Evolutionary conservation across 768 basidiomycete species (phyloP).

Genomic region (Mycena indigotica): DNA sequence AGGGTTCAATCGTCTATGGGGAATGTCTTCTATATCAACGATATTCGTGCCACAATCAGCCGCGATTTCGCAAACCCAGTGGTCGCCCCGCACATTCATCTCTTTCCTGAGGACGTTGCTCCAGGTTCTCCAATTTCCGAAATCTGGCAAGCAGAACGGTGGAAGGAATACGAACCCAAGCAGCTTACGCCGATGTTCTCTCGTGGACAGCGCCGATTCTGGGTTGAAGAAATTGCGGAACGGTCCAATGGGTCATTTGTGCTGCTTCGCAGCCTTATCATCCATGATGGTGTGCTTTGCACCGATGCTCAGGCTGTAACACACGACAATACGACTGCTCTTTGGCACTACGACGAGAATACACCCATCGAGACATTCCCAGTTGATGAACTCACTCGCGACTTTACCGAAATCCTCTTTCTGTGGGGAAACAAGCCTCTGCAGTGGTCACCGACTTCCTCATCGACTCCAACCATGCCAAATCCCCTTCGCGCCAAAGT

Average conservation of each 20-base stretch:
- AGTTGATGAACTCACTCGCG: too few relatives aligned
- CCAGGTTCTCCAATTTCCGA: not conserved
- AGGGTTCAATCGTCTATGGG: not conserved
- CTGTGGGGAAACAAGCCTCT: too few relatives aligned
- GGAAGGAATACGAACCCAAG: not conserved
- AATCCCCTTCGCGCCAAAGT: not conserved
- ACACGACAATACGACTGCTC: not conserved
- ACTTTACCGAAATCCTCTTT: too few relatives aligned
- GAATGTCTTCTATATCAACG: not conserved
- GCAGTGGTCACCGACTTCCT: too few relatives aligned
- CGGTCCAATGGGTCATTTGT: not conserved
- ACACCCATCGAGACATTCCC: too few relatives aligned
- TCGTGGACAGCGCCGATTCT: not conserved
- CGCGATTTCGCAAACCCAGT: conserved; percentile 1
- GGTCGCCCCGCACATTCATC: not conserved
- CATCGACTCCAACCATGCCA: not conserved
- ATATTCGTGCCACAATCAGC: not conserved
- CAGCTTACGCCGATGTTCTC: not conserved
- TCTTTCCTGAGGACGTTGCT: conserved; percentile 2
- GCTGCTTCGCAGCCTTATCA: not conserved
- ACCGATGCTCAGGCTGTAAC: not conserved
- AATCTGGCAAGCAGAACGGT: not conserved
- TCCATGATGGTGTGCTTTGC: not conserved
- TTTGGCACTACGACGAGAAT: too few relatives aligned
- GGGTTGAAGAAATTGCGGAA: not conserved